Percentiles rank a stretch among this genome's conserved stretches.
These are phyloP conservation scores for Zarea fungicola DNA, from an alignment of 2,329 filamentous ascomycete species.

Conservation along the genomic window DNA sequence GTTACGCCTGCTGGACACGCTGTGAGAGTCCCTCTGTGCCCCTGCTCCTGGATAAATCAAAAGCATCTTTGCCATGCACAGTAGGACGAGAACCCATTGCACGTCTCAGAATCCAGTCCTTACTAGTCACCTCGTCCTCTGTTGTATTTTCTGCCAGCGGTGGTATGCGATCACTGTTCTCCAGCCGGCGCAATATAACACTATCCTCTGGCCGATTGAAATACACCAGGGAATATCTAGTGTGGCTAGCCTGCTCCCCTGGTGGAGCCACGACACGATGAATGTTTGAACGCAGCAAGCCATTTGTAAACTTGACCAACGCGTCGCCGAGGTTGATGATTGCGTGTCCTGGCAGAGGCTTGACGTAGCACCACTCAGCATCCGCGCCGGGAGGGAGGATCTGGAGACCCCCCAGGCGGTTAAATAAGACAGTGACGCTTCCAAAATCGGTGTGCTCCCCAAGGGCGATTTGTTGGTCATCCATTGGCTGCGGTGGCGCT, in stretches of 20 bases:
- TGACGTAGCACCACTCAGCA: constrained; percentile 8
- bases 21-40: no score
- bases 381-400: constrained; percentile 23
- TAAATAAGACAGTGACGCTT: constrained; percentile 34
- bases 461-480: constrained; percentile 10
- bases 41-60: no score
- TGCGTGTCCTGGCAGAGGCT: constrained; percentile 4
- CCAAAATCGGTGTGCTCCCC: constrained; percentile 33
- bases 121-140: constrained; percentile 1
- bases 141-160: background rate
- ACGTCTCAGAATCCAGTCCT: constrained; percentile 7
- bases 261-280: constrained; percentile 9
- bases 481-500: constrained; percentile 7
- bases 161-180: constrained; percentile 3
- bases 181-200: background rate
- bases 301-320: constrained; percentile 10
- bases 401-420: constrained; percentile 33
- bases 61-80: no score
- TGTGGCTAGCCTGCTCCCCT: background rate
- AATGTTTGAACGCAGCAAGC: constrained; percentile 10
- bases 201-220: constrained; percentile 8
- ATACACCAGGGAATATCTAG: constrained; percentile 9
- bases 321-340: constrained; percentile 9
- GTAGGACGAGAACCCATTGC: constrained; percentile 9
- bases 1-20: no score